phyloP scores from a whole-genome alignment of 192 early-diverging fungal genomes.

The Linnemannia zychae region DNA sequence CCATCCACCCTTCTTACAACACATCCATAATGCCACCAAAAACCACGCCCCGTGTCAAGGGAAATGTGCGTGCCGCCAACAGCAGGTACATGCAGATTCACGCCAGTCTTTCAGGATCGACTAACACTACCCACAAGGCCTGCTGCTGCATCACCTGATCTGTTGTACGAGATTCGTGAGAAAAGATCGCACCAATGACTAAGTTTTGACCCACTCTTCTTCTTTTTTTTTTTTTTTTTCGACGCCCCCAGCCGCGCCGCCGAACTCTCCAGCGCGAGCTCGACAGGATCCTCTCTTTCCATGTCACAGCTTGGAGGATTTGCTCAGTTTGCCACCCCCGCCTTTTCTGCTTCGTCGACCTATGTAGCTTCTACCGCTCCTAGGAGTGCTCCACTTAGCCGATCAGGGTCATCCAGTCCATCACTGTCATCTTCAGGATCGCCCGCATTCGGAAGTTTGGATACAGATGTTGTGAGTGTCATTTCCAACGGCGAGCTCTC shows the following conservation, averaged over 20 bases:
- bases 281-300: slow-evolving; percentile 55
- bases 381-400: slow-evolving; percentile 17
- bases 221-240: slow-evolving; percentile 11
- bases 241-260: slow-evolving; percentile 69
- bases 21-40: slow-evolving; percentile 55
- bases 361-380: slow-evolving; percentile 52
- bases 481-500: slow-evolving; percentile 71
- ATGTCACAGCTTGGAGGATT: slow-evolving; percentile 72
- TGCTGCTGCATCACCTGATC: slow-evolving; percentile 47
- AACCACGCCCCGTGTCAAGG: slow-evolving; percentile 82
- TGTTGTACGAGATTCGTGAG: not conserved
- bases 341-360: slow-evolving; percentile 31
- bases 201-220: slow-evolving; percentile 53
- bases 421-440: slow-evolving; percentile 23
- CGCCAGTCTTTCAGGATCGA: not conserved
- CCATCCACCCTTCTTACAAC: not conserved
- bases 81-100: slow-evolving; percentile 77
- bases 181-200: slow-evolving; percentile 21
- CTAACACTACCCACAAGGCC: slow-evolving; percentile 47
- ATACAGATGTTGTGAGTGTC: slow-evolving; percentile 51
- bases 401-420: slow-evolving; percentile 37
- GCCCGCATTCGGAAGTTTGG: slow-evolving; percentile 42
- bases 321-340: slow-evolving; percentile 72
- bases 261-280: slow-evolving; percentile 59
- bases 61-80: slow-evolving; percentile 86